Percentiles rank a stretch among this genome's conserved stretches.
Conservation (phyloP, 164 flowering plant genomes). For the Magnolia kwangsiensis region DNA sequence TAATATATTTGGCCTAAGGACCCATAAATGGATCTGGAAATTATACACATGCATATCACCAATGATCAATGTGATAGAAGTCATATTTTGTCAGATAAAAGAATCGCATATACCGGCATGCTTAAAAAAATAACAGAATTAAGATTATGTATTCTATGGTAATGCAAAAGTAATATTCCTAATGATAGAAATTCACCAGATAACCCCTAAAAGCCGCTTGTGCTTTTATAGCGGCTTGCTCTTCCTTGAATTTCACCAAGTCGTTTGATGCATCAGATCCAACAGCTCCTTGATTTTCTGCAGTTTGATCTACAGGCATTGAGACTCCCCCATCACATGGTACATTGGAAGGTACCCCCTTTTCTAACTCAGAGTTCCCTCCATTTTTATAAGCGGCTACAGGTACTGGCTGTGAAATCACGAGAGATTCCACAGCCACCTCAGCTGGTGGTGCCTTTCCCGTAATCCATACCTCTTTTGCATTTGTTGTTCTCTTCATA, state of each 20-base stretch:
- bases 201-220: conserved; percentile 91
- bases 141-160: neutral
- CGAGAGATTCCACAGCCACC: conserved; percentile 18
- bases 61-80: neutral
- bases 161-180: neutral
- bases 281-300: conserved; percentile 21
- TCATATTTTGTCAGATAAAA: neutral
- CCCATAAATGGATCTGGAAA: neutral
- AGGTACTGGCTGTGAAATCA: conserved; percentile 17
- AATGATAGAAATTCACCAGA: conserved; percentile 46
- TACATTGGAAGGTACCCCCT: conserved; percentile 18
- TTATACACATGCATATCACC: neutral
- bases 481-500: conserved; percentile 30
- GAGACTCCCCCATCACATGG: conserved; percentile 10
- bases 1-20: too few relatives aligned
- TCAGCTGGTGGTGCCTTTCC: conserved; percentile 27
- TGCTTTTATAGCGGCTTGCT: conserved; percentile 67
- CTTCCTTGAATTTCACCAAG: conserved; percentile 38
- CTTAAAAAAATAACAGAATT: neutral
- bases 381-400: conserved; percentile 21
- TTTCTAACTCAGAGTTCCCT: conserved; percentile 22
- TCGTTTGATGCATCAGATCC: conserved; percentile 25
- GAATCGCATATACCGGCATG: neutral
- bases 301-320: conserved; percentile 24
- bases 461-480: conserved; percentile 29